phyloP scores from a whole-genome alignment of 768 basidiomycete species.

The Ephemerocybe angulata region DNA sequence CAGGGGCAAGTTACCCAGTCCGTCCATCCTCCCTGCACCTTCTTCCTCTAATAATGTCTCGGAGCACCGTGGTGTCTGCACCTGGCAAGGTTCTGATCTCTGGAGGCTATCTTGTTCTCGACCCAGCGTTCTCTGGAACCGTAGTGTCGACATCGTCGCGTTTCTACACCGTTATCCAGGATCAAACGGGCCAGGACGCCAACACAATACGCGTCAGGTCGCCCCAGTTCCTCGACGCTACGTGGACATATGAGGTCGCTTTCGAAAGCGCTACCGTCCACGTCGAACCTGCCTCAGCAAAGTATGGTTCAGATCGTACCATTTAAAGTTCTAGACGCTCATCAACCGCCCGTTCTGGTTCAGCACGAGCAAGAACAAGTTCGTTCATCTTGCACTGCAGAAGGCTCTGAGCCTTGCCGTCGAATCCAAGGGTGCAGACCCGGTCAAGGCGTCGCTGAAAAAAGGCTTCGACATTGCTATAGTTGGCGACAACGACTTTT shows the following conservation, averaged over 20 bases:
- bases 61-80: constrained; percentile 74
- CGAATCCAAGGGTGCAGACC: constrained; percentile 49
- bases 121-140: constrained; percentile 77
- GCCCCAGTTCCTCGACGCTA: constrained; percentile 83
- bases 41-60: constrained; percentile 33
- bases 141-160: constrained; percentile 92
- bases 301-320: constrained; percentile 31
- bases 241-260: constrained; percentile 66
- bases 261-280: constrained; percentile 30
- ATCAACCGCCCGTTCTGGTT: constrained; percentile 14
- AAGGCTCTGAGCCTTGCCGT: constrained; percentile 65
- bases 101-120: constrained; percentile 96
- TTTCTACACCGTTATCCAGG: constrained; percentile 79
- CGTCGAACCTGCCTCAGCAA: constrained; percentile 33
- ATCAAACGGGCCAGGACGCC: constrained; percentile 25
- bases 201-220: constrained; percentile 71
- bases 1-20: neutral
- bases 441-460: constrained; percentile 40
- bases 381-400: constrained; percentile 86
- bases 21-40: constrained; percentile 13
- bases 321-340: constrained; percentile 6
- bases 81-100: constrained; percentile 95
- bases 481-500: constrained; percentile 95
- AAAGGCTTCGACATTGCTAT: constrained; percentile 73
- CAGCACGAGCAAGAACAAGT: constrained; percentile 74